These are phyloP conservation scores for Colletotrichum filicis DNA, from an alignment of 2,329 filamentous ascomycete genomes.

Conservation along the genomic window DNA sequence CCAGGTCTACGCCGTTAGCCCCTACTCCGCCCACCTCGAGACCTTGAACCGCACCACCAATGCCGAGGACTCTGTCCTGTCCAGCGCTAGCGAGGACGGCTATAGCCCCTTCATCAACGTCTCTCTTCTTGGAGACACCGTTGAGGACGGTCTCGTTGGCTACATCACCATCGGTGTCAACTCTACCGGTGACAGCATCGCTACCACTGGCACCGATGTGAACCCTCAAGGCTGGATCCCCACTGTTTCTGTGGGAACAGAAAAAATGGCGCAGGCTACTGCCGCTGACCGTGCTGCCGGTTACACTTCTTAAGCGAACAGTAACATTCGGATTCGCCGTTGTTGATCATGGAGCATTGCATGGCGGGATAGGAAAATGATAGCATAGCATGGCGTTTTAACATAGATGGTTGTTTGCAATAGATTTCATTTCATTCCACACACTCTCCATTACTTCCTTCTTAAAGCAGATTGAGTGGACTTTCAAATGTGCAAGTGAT, in stretches of 20 bases:
- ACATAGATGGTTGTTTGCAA: not conserved
- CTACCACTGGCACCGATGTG: not conserved
- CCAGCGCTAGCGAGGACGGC: slow-evolving; percentile 55
- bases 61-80: slow-evolving; percentile 52
- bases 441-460: not conserved
- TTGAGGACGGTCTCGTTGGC: slow-evolving; percentile 55
- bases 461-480: not conserved
- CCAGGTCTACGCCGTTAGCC: not conserved
- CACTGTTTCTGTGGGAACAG: slow-evolving; percentile 10
- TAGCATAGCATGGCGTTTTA: not conserved
- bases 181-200: not conserved
- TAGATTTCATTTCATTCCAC: not conserved
- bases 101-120: slow-evolving; percentile 62
- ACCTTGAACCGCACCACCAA: slow-evolving; percentile 7
- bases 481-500: not conserved
- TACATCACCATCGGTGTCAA: slow-evolving; percentile 59
- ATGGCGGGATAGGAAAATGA: not conserved
- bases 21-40: slow-evolving; percentile 13
- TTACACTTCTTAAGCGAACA: slow-evolving; percentile 6
- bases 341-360: not conserved
- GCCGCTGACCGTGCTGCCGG: slow-evolving; percentile 10
- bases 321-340: not conserved
- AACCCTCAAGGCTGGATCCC: not conserved
- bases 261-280: slow-evolving; percentile 8
- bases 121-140: slow-evolving; percentile 58